Evolutionary conservation across 441 rosid genomes (phyloP).

Genomic region (Euphorbia corollata): DNA sequence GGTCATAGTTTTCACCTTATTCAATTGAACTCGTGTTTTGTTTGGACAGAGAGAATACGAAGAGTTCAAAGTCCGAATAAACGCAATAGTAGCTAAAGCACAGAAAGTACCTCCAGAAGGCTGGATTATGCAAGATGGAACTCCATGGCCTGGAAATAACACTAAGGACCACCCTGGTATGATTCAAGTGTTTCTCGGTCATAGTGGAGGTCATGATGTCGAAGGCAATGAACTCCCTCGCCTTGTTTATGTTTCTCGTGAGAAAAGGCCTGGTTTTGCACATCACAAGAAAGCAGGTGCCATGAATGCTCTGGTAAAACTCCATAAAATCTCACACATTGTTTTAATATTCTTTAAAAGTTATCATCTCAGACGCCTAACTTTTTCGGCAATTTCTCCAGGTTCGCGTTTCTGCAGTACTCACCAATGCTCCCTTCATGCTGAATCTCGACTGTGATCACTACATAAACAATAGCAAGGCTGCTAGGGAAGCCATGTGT

Average conservation of each 20-base stretch:
- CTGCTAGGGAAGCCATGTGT: slow-evolving; percentile 86
- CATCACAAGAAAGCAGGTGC: slow-evolving; percentile 97
- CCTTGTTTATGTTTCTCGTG: slow-evolving; percentile 83
- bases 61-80: slow-evolving; percentile 85
- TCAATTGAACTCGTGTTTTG: slow-evolving; percentile 9
- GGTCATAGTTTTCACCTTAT: not conserved
- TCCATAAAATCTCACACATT: not conserved
- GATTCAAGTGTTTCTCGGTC: slow-evolving; percentile 92
- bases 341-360: not conserved
- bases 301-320: slow-evolving; percentile 70
- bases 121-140: slow-evolving; percentile 96
- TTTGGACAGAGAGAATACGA: slow-evolving; percentile 76
- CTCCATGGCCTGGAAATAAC: slow-evolving; percentile 98
- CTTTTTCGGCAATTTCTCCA: slow-evolving; percentile 23
- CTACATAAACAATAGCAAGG: slow-evolving; percentile 82
- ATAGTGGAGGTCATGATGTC: slow-evolving; percentile 66
- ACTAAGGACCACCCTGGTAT: slow-evolving; percentile 92
- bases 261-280: slow-evolving; percentile 77
- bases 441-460: slow-evolving; percentile 87
- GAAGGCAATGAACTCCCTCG: slow-evolving; percentile 88
- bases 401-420: slow-evolving; percentile 86
- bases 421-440: slow-evolving; percentile 83
- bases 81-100: slow-evolving; percentile 81
- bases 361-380: not conserved
- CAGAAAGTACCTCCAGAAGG: slow-evolving; percentile 74